Base-by-base conservation (phyloP, 1,139 yeast genomes). In the Debaryomyces coudertii region DNA sequence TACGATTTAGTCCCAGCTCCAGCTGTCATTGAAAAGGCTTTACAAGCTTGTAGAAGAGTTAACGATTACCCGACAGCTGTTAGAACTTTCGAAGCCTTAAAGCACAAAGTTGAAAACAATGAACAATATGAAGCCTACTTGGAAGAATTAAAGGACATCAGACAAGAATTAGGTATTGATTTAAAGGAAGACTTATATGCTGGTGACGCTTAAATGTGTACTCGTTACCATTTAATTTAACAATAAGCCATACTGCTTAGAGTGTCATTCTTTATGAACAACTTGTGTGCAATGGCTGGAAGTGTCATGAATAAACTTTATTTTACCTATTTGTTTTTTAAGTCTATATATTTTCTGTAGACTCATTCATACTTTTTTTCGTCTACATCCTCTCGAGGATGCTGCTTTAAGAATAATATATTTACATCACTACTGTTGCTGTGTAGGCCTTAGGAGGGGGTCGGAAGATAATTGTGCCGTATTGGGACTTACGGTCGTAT, bases 1-100 rank as follows among this genome's bases (percentile, higher is more conserved):
- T 93, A 93, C 79, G 99, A 93, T 76, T 83, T 95, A 72, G 99
- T 93, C 48, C 99, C 99, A 57, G 95, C 99, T 31, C 99, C 99
- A 56, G 84, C 87, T 51, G 98, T 93, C 53, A 81, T 93, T 65
- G 97, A 90, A 75, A 88, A 88, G 77, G 99, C 99, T 44, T 82
- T 93, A 68, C 86, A 88, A 76, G 99, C 99, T 45, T 93, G 98
- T 64, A 90, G 99, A 83, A 89, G 99, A 77, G 98, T 93, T 57
- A 90, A 95, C 73, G 99, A 93, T 77, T 89, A 89, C 77, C 97
- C 99, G 53, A 92, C 98, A 53, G 99, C 99, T 49, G 95, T 92
- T 60, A 88, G 99, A 77, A 96, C 96, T 52, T 93, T 93, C 62
- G 99, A 93, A 77, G 87, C 90, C 56, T 83, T 93, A 70, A 89